Conservation (phyloP, 768 basidiomycete species). For the Russula griseocarnosa region DNA sequence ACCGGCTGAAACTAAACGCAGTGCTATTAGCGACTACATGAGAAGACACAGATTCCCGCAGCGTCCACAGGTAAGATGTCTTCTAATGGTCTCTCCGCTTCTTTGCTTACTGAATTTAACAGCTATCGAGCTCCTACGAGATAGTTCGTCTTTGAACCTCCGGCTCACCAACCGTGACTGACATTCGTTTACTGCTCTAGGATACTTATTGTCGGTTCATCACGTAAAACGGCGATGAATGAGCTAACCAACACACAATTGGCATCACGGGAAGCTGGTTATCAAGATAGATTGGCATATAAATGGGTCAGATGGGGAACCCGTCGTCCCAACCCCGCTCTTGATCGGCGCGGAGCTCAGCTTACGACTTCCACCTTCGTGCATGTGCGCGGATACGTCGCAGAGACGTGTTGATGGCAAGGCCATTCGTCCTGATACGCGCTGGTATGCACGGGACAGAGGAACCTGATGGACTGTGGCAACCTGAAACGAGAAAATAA, state of each 20-base stretch:
- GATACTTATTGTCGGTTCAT: not conserved
- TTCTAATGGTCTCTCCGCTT: not conserved
- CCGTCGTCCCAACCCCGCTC: not conserved
- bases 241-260: not conserved
- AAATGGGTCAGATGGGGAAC: not conserved
- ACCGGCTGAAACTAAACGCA: not conserved
- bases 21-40: not conserved
- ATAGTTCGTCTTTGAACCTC: not conserved
- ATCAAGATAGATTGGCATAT: not conserved
- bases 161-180: not conserved
- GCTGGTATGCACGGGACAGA: not conserved
- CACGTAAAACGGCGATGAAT: not conserved
- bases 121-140: slow-evolving; percentile 1
- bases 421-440: not conserved
- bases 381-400: not conserved
- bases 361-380: not conserved
- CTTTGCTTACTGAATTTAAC: not conserved
- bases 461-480: not conserved
- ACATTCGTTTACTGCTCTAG: not conserved
- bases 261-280: not conserved
- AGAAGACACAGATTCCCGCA: not conserved
- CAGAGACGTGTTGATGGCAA: not conserved
- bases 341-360: not conserved
- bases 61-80: not conserved
- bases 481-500: not conserved